Percentiles rank a stretch among this genome's conserved stretches.
Conservation (phyloP, 139 green algal genomes). For the Closterium sp. region DNA sequence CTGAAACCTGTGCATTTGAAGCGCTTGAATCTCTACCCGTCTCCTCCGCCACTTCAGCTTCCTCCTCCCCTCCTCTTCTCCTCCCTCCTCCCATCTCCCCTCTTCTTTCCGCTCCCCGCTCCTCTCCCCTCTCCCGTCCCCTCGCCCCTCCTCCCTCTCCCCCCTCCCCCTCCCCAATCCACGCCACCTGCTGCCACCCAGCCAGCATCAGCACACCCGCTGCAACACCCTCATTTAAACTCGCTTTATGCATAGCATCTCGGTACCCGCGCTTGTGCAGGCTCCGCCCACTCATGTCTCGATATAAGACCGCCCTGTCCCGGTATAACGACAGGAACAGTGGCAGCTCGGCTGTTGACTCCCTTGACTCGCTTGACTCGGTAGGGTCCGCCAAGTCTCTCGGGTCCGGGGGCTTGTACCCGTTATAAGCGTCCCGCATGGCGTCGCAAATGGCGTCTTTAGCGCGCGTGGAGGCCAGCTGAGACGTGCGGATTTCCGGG, state of each 20-base stretch:
- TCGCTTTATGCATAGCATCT: slow-evolving; percentile 77
- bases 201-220: slow-evolving; percentile 58
- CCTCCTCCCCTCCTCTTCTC: not conserved
- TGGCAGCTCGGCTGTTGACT: slow-evolving; percentile 67
- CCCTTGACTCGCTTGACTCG: not conserved
- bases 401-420: slow-evolving; percentile 64
- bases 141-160: not conserved
- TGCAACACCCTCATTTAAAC: slow-evolving; percentile 85
- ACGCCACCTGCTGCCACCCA: slow-evolving; percentile 1
- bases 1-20: not conserved
- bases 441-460: slow-evolving; percentile 86
- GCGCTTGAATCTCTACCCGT: not conserved
- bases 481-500: slow-evolving; percentile 56
- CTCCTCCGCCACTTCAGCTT: not conserved
- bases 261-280: slow-evolving; percentile 88
- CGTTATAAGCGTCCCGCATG: slow-evolving; percentile 58
- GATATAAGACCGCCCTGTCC: slow-evolving; percentile 69
- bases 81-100: not conserved
- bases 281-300: slow-evolving; percentile 77
- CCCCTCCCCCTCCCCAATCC: not conserved
- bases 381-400: not conserved
- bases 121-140: not conserved
- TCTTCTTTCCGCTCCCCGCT: not conserved
- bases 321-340: slow-evolving; percentile 72
- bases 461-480: slow-evolving; percentile 30